These are phyloP conservation scores for Kodamaea arcana DNA, from an alignment of 1,139 yeast species.

Conservation along the genomic window DNA sequence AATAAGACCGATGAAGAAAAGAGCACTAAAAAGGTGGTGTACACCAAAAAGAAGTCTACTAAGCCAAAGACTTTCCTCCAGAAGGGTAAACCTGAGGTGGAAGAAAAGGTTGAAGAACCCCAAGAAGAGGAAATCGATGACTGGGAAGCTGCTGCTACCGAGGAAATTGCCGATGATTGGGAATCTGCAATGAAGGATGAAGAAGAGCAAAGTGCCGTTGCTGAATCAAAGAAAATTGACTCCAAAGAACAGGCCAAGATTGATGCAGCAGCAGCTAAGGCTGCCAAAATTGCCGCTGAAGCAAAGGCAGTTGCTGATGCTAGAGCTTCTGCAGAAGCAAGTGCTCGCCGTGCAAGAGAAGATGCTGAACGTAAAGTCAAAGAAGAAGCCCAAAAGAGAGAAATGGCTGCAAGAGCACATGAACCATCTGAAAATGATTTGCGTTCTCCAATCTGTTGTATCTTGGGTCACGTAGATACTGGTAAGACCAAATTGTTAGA, in stretches of 20 bases:
- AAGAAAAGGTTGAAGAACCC: slow-evolving; percentile 20
- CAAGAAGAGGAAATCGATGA: slow-evolving; percentile 52
- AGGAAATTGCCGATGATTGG: slow-evolving; percentile 49
- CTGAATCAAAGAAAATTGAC: slow-evolving; percentile 10
- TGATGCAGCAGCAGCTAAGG: slow-evolving; percentile 12
- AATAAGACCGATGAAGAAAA: slow-evolving; percentile 40
- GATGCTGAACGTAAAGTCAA: slow-evolving; percentile 23
- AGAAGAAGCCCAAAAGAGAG: slow-evolving; percentile 29
- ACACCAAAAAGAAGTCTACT: slow-evolving; percentile 65
- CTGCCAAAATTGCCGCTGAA: slow-evolving; percentile 15
- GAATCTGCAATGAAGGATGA: slow-evolving; percentile 35
- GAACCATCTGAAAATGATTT: slow-evolving; percentile 44
- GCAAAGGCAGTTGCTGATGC: slow-evolving; percentile 13
- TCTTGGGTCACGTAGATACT: slow-evolving; percentile 98
- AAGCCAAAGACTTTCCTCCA: slow-evolving; percentile 36
- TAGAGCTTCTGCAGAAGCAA: slow-evolving; percentile 21
- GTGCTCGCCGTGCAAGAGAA: slow-evolving; percentile 17
- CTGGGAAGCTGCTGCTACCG: slow-evolving; percentile 60
- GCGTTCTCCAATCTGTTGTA: slow-evolving; percentile 99
- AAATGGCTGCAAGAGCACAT: slow-evolving; percentile 13
- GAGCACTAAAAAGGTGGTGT: slow-evolving; percentile 71
- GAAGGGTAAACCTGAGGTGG: slow-evolving; percentile 16
- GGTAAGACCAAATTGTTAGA: slow-evolving; percentile 97
- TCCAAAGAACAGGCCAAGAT: slow-evolving; percentile 10
- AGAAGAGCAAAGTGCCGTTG: slow-evolving; percentile 5